These are phyloP conservation scores for Trichosporon sp. DNA, from an alignment of 1,284 basidiomycete species.

Conservation along the genomic window DNA sequence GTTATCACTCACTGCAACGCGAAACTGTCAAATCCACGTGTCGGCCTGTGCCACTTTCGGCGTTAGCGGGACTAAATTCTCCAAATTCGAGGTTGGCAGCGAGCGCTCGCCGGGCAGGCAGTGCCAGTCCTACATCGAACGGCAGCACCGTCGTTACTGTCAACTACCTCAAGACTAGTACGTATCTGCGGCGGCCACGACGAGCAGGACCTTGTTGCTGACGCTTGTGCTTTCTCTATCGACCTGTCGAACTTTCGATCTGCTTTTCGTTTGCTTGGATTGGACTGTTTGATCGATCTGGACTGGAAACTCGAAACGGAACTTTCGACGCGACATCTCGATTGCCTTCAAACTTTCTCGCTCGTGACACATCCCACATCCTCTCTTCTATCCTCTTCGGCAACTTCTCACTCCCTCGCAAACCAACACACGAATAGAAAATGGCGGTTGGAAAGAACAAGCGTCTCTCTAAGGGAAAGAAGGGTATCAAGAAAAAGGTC, in stretches of 20 bases:
- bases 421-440: slow-evolving; percentile 10
- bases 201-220: slow-evolving; percentile 4
- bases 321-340: neutral
- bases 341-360: neutral
- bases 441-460: slow-evolving; percentile 99
- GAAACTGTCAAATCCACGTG: neutral
- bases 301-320: neutral
- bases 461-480: slow-evolving; percentile 98
- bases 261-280: neutral
- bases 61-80: neutral
- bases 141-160: neutral
- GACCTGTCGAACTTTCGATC: neutral
- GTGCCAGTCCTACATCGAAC: slow-evolving; percentile 1
- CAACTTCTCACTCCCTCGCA: neutral
- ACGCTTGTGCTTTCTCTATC: slow-evolving; percentile 7
- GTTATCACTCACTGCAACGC: neutral
- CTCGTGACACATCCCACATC: neutral
- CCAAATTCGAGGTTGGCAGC: neutral
- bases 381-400: no score
- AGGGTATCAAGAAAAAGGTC: slow-evolving; percentile 99
- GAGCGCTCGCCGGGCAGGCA: neutral
- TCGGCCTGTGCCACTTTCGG: neutral
- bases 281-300: neutral
- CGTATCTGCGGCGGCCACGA: slow-evolving; percentile 1
- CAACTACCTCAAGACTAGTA: slow-evolving; percentile 8